Evolutionary conservation across 495 filamentous ascomycete species (phyloP).

Genomic region (Penicillium parvum): DNA sequence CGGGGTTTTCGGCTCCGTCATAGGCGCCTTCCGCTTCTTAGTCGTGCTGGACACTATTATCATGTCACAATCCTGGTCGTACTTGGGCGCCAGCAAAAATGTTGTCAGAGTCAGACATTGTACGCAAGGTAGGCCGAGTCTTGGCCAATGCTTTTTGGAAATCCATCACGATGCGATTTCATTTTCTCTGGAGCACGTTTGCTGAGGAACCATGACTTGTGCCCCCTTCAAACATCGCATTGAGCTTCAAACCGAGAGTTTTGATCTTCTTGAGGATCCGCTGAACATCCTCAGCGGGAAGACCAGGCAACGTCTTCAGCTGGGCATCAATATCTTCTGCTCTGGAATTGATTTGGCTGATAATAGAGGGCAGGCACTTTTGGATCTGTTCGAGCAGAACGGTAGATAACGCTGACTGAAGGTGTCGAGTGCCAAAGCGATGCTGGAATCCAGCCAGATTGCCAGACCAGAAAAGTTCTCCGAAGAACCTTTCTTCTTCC

Average conservation of each 20-base stretch:
- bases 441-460: slow-evolving; percentile 43
- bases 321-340: slow-evolving; percentile 43
- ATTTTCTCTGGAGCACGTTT: slow-evolving; percentile 35
- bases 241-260: slow-evolving; percentile 27
- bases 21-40: slow-evolving; percentile 20
- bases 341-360: slow-evolving; percentile 50
- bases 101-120: neutral
- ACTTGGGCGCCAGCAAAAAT: neutral
- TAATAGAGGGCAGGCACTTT: slow-evolving; percentile 55
- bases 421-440: slow-evolving; percentile 54
- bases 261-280: slow-evolving; percentile 34
- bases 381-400: slow-evolving; percentile 55
- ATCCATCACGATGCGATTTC: slow-evolving; percentile 31
- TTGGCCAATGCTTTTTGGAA: slow-evolving; percentile 32
- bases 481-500: slow-evolving; percentile 60
- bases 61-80: slow-evolving; percentile 32
- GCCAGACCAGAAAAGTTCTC: slow-evolving; percentile 40
- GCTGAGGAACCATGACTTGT: slow-evolving; percentile 1
- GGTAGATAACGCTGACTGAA: slow-evolving; percentile 51
- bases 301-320: slow-evolving; percentile 50
- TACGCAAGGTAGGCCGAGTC: slow-evolving; percentile 30
- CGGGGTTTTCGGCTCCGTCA: neutral
- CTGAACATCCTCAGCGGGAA: slow-evolving; percentile 41
- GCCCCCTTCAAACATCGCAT: slow-evolving; percentile 34
- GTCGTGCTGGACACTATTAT: neutral